These are phyloP conservation scores for Pythium guiyangense DNA, from an alignment of 352 stramenopile genomes.

Conservation along the genomic window DNA sequence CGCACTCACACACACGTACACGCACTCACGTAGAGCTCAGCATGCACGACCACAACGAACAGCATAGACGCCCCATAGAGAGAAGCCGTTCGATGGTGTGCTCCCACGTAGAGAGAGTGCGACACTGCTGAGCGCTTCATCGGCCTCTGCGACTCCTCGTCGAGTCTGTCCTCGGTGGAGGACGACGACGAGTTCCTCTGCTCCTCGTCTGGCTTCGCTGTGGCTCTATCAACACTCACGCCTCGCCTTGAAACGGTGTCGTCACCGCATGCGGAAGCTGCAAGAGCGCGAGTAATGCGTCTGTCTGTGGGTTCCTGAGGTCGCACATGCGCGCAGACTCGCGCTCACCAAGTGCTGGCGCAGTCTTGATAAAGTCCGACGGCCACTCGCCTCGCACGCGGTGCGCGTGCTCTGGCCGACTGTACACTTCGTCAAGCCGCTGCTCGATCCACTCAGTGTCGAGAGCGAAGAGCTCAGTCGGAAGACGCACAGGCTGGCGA, in stretches of 20 bases:
- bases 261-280: constrained; percentile 76
- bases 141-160: too few species aligned
- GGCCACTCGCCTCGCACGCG: constrained; percentile 15
- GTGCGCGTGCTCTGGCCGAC: not conserved
- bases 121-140: too few species aligned
- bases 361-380: constrained; percentile 25
- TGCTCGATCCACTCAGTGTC: constrained; percentile 43
- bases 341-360: constrained; percentile 11
- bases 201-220: too few species aligned
- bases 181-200: too few species aligned
- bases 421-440: constrained; percentile 5
- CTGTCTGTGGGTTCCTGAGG: constrained; percentile 85
- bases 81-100: too few species aligned
- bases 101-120: too few species aligned
- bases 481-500: constrained; percentile 18
- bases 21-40: too few species aligned
- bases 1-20: too few species aligned
- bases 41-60: too few species aligned
- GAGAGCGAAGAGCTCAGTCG: constrained; percentile 18
- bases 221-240: not conserved
- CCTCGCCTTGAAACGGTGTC: constrained; percentile 1
- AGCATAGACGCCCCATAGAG: too few species aligned
- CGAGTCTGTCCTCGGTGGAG: too few species aligned
- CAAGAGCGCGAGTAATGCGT: constrained; percentile 69
- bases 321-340: not conserved